These are phyloP conservation scores for Fistulina hepatica DNA, from an alignment of 1,284 basidiomycete genomes.

Conservation along the genomic window DNA sequence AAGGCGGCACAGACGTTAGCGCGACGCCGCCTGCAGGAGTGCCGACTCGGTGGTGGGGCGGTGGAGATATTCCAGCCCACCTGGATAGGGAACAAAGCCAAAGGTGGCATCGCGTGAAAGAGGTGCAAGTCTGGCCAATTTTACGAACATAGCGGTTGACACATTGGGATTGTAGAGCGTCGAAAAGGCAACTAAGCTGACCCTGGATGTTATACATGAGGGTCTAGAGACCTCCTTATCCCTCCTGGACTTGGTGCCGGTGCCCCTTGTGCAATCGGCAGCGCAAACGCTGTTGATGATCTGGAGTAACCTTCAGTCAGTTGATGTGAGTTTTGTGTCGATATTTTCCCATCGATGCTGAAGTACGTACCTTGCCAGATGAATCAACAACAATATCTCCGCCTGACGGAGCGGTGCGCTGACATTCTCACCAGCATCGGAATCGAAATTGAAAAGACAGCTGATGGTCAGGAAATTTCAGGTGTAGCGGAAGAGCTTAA, in stretches of 20 bases:
- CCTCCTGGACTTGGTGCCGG: slow-evolving; percentile 36
- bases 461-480: slow-evolving; percentile 11
- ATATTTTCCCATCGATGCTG: not conserved
- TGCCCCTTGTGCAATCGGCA: slow-evolving; percentile 40
- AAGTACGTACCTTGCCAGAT: slow-evolving; percentile 13
- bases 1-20: too few species aligned
- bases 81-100: too few species aligned
- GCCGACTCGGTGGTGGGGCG: too few species aligned
- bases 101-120: too few species aligned
- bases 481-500: slow-evolving; percentile 6
- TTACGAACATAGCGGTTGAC: too few species aligned
- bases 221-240: slow-evolving; percentile 32
- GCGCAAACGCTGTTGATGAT: slow-evolving; percentile 40
- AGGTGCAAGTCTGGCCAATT: too few species aligned
- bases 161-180: too few species aligned
- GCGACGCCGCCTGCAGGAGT: too few species aligned
- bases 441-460: slow-evolving; percentile 30
- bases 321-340: slow-evolving; percentile 38
- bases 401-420: slow-evolving; percentile 36
- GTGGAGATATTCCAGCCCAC: too few species aligned
- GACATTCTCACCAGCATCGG: slow-evolving; percentile 33
- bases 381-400: slow-evolving; percentile 39
- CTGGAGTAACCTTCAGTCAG: slow-evolving; percentile 47
- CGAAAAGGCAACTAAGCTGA: too few species aligned
- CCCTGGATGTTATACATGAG: slow-evolving; percentile 37